A percentile compares a stretch with the other conserved stretches of the same genome.
These are phyloP conservation scores for Secale cereale DNA, from an alignment of 176 grass and related monocot genomes.

Conservation along the genomic window DNA sequence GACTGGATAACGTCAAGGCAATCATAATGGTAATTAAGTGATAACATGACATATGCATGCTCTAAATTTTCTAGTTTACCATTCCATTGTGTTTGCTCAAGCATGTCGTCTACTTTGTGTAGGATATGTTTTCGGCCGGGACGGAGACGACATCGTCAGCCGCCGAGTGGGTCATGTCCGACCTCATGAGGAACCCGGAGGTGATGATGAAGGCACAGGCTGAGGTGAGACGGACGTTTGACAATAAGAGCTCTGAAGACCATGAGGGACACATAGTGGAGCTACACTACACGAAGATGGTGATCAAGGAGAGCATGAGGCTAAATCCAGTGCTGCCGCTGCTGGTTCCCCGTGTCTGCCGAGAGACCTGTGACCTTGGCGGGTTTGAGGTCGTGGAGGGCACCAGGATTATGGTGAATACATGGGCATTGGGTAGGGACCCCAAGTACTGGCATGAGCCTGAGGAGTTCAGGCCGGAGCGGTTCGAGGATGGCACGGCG, in stretches of 20 bases:
- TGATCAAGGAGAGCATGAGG: conserved; percentile 43
- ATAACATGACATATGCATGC: too few relatives aligned
- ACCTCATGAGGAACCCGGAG: background rate
- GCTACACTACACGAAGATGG: background rate
- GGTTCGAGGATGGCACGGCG: background rate
- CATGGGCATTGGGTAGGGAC: conserved; percentile 17
- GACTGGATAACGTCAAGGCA: too few relatives aligned
- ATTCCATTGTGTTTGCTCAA: too few relatives aligned
- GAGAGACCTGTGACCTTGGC: background rate
- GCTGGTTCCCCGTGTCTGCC: background rate
- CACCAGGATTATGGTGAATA: conserved; percentile 17
- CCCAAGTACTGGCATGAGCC: background rate
- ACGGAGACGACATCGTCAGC: background rate
- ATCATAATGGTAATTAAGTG: too few relatives aligned
- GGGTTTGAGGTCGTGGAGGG: background rate
- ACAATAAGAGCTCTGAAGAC: background rate
- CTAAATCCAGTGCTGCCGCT: background rate
- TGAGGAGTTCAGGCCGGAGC: background rate
- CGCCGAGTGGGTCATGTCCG: conserved; percentile 11
- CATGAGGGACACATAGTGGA: background rate
- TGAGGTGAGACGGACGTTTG: background rate
- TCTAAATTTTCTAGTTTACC: too few relatives aligned
- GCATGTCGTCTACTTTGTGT: too few relatives aligned
- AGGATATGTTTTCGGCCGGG: conserved; percentile 18
- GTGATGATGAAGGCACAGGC: conserved; percentile 15